Evolutionary conservation across 225 moss, liverwort and hornwort genomes (phyloP).

Genomic region (Rhytidiadelphus loreus): DNA sequence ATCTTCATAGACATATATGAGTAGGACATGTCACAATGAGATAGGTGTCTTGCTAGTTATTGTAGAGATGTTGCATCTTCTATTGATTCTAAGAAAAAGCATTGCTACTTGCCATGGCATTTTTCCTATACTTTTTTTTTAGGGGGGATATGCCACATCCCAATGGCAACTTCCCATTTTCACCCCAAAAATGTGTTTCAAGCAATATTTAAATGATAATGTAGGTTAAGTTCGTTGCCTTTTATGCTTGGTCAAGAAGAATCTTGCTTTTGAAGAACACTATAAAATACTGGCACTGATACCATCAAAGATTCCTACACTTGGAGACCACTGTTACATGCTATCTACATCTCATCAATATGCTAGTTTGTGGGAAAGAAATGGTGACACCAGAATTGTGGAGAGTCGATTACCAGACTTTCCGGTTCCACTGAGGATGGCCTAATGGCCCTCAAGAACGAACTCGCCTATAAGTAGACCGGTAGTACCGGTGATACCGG

Average conservation of each 20-base stretch:
- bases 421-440: neutral
- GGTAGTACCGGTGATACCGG: neutral
- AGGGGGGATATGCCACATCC: rapidly evolving
- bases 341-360: neutral
- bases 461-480: neutral
- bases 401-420: neutral
- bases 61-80: neutral
- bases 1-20: rapidly evolving
- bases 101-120: rapidly evolving
- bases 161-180: neutral
- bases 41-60: neutral
- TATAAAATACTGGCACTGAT: rapidly evolving
- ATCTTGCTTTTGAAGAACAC: neutral
- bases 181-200: neutral
- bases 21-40: rapidly evolving
- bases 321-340: neutral
- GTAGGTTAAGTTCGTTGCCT: neutral
- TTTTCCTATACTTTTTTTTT: rapidly evolving
- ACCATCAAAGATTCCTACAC: neutral
- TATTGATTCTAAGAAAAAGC: rapidly evolving
- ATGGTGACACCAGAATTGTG: rapidly evolving
- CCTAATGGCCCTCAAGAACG: too few species aligned
- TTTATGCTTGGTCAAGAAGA: neutral
- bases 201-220: neutral
- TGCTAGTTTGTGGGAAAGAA: neutral